Evolutionary conservation across 2,329 filamentous ascomycete species (phyloP), one percentile per base, ranked within the genome.

Genomic region (Cladophialophora carrionii): DNA sequence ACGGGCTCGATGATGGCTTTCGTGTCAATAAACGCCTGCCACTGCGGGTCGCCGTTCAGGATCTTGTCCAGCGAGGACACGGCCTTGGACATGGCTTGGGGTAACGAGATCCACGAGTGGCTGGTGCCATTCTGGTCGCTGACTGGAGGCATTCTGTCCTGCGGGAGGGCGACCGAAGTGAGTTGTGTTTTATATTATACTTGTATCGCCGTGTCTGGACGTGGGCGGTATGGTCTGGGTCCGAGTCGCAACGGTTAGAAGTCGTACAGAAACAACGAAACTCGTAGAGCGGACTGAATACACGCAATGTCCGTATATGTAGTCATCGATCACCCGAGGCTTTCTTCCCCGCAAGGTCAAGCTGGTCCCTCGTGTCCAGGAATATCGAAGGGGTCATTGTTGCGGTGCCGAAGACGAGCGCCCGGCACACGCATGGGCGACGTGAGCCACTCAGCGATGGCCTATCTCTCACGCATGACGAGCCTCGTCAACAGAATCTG

Each of bases 1-100:
- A 71, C 66, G 12, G 68, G 66, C 43, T 69, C 66, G 34, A 70
- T 65, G 37, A 71, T 70, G 17, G 70, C 70, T 5, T 71, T 69
- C 17, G 68, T 71, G 56, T 70, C 61, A 53, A 70, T 43, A 49
- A 70, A 71, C 9, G 64, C 68, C 57, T 70, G 68, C 68, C 64
- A 71, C 57, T 67, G 65, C 2, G 43, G n/a, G 53, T 71, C 70
- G 24, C 58, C 64, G 56, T 71, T 54, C 24, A 71, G 56, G 24
- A 41, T 24, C 48, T 69, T 69, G 26, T 63, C 48, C 1, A 71
- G 57, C 12, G 60, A 61, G n/a, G 62, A 65, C 2, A 70, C 66
- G 17, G 67, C 68, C 54, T 64, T 67, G 49, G 61, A 65, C 68
- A 71, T 68, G 1, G 69, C 69, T 24, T 60, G 49, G 8, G 69